Base-by-base conservation (phyloP, 257 asterid species). In the Perilla frutescens region DNA sequence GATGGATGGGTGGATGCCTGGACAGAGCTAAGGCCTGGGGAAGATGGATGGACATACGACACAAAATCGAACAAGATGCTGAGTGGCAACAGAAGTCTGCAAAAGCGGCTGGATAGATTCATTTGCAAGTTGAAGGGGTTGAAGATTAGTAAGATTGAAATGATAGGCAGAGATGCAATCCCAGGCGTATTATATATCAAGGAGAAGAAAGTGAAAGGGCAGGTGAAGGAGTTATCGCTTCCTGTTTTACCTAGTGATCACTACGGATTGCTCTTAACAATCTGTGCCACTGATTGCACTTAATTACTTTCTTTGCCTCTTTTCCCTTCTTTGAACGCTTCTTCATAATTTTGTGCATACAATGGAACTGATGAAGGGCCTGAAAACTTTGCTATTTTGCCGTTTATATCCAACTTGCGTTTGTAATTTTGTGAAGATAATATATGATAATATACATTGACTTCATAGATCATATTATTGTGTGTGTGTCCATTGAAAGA, bases 221-320 rank as follows among this genome's bases (percentile, higher is more conserved):
- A 78, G 85, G 84, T 87, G 32, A 80, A 83, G 87, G 85, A 85
- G 67, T 7, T 90, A 62, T 81, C 11, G 65, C 98, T 92, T 61
- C 98, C 99, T 60, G 98, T 92, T 77, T 77, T 90, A 48, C 98
- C 99, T 1, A 95, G 99, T 47, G 99, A 95, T 80, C 99, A 92
- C 76, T 92, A 71, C 84, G 99, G 99, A 39, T 73, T 95, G 84
- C 88, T 95, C 68, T 70, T 95, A 72, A 90, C 96, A 39, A 87
- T 95, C 62, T 62, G 67, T 75, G 76, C 82, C 67, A 60, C 62
- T 60, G 75, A 79, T 76, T 78, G 64, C 5, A 8, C 58, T 73
- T 55, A 65, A 48, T 32, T 20, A 20, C 26, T 20, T n/a, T 15
- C 13, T 34, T 57, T 70, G 65, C 36, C 26, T 20, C 26, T 20